Evolutionary conservation across 805 yeast genomes (phyloP), one percentile per base, ranked within the genome.

Genomic region (Metschnikowia bowlesiae): DNA sequence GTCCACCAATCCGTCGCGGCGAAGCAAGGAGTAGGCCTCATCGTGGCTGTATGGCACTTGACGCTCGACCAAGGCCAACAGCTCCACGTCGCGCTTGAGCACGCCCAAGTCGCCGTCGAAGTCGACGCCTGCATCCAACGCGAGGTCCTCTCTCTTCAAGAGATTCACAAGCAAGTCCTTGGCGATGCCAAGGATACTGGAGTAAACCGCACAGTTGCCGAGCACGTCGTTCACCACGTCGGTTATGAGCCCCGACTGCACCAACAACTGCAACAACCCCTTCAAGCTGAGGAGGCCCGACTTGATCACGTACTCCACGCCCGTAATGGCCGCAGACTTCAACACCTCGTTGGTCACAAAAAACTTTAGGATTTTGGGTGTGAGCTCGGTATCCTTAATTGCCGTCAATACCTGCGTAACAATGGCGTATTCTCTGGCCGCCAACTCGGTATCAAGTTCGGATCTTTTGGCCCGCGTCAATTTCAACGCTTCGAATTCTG

Each of bases 341-440:
- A 69, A 59, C 13, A 61, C 58, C 8, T 53, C 34, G 49, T 62
- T 59, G 16, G 67, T 61, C 30, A 67, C 70, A 38, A 72, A 64
- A 48, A 60, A 68, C 45, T 68, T 62, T 40, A 73, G 52, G 39
- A 72, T 63, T 18, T 53, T 53, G 34, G 75, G 75, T 22, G 74
- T 70, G 45, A 70, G 60, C 22, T 66, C 56, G 18, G 76, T 63
- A 49, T 69, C 63, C 48, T 71, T 66, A 29, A 73, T 58, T 29
- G 71, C 68, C 6, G 66, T 54, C 54, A 73, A 71, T 6, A 72
- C 70, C 41, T 67, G 61, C 44, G 77, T 73, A 32, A 73, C 76
- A 50, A 73, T 66, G 38, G 62, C 58, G 52, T 69, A 69, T 46
- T 73, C 76, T 62, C 76, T 62, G 46, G 67, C 67, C 41, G 60